phyloP scores from a whole-genome alignment of 1,284 basidiomycete species.

The Malassezia nana region DNA sequence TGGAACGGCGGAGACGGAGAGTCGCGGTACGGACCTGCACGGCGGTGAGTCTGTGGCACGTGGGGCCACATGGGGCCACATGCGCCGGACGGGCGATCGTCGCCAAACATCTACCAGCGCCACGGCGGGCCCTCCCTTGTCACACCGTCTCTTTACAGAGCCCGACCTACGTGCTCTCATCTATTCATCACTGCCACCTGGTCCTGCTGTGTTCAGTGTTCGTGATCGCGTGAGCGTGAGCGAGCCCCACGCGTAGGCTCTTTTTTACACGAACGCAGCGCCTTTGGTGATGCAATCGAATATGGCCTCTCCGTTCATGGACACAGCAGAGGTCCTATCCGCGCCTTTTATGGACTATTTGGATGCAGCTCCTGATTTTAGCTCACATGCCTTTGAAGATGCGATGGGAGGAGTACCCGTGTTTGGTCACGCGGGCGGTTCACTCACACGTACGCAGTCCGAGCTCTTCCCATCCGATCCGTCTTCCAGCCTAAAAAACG shows the following conservation, averaged over 20 bases:
- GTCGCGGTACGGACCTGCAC: background rate
- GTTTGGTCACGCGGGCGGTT: background rate
- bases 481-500: background rate
- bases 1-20: conserved; percentile 16
- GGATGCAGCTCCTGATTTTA: conserved; percentile 2
- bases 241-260: background rate
- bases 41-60: background rate
- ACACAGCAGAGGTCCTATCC: background rate
- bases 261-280: background rate
- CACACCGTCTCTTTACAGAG: background rate
- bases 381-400: conserved; percentile 1
- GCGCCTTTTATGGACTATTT: conserved; percentile 1
- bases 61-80: conserved; percentile 5
- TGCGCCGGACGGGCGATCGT: conserved; percentile 1
- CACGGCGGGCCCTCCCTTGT: background rate
- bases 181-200: background rate
- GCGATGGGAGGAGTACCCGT: background rate
- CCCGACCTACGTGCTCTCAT: background rate
- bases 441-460: background rate
- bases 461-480: background rate
- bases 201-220: background rate
- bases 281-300: background rate
- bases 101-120: background rate
- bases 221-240: conserved; percentile 3
- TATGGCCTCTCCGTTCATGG: background rate